Evolutionary conservation across 345 rosid species (phyloP).

Genomic region (Hibiscus tridactylites): DNA sequence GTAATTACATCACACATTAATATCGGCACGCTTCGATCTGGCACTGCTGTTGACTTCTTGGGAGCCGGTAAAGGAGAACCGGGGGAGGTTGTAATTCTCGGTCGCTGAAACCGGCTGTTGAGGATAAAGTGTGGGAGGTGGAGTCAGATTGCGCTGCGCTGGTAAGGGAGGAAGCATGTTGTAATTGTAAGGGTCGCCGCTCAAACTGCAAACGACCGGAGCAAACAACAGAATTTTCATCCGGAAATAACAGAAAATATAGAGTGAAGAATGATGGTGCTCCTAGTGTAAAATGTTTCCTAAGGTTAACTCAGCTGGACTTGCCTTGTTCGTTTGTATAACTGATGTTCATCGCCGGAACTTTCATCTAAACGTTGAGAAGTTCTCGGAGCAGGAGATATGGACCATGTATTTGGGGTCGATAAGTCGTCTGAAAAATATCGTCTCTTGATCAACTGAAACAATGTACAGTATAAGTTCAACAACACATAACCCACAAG

Average conservation of each 20-base stretch:
- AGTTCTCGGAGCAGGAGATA: slow-evolving; percentile 47
- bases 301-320: background rate
- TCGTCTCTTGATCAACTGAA: slow-evolving; percentile 84
- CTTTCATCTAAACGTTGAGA: slow-evolving; percentile 60
- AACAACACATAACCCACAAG: background rate
- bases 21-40: slow-evolving; percentile 72
- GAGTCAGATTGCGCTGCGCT: slow-evolving; percentile 84
- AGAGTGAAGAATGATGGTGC: background rate
- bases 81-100: slow-evolving; percentile 59
- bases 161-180: slow-evolving; percentile 82
- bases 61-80: slow-evolving; percentile 50
- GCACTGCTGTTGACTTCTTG: slow-evolving; percentile 47
- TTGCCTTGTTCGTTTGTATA: slow-evolving; percentile 58
- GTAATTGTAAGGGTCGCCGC: slow-evolving; percentile 57
- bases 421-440: slow-evolving; percentile 82
- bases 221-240: background rate
- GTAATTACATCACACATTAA: slow-evolving; percentile 53
- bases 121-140: slow-evolving; percentile 94
- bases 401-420: slow-evolving; percentile 67
- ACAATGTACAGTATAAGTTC: slow-evolving; percentile 5
- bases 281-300: background rate
- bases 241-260: background rate
- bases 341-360: slow-evolving; percentile 56
- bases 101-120: slow-evolving; percentile 79
- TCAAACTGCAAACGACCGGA: slow-evolving; percentile 40